Base-by-base conservation (phyloP, 805 yeast species). In the Komagataella kurtzmanii region DNA sequence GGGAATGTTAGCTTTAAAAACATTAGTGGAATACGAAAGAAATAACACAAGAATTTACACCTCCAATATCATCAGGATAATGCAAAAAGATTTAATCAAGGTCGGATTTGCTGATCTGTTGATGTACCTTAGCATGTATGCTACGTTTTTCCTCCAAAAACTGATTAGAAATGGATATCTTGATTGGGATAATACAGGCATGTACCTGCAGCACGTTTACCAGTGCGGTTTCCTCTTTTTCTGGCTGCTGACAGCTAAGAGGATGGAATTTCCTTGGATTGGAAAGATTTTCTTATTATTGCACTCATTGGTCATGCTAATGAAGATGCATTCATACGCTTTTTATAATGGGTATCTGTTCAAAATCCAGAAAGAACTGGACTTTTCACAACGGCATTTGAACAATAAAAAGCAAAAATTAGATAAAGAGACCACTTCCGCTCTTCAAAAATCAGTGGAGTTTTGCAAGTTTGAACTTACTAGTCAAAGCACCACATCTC, bases 241-340 rank as follows among this genome's bases (percentile, higher is more conserved):
- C 52, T 85, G 79, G 69, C 61, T 82, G 46, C 65, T 70, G 56
- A 71, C 79, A 59, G 79, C 93, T 3, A 79, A 82, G 47, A 62
- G 62, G 49, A 65, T 70, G 62, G 69, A 74, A 45, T 85, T 76
- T 59, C 88, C 95, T 10, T 93, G 99, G 99, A 85, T 90, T 49
- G 96, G 88, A 1, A 81, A 82, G 61, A 90, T 90, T 46, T 93
- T 88, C 60, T 67, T 93, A 55, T 77, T 88, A 54, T 70, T 93
- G 50, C 99, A 93, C 63, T 79, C 89, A 8, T 71, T 88, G 49
- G 98, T 93, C 1, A 71, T 89, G 56, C 63, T 95, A 58, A 93
- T 93, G 99, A 93, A 93, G 64, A 84, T 85, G 80, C 98, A 93
- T 65, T 89, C 98, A 1, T 93, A 83, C 63, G 88, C 88, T 1